A percentile compares a stretch with the other conserved stretches of the same genome.
These are phyloP conservation scores for Capronia epimyces DNA, from an alignment of 2,329 filamentous ascomycete genomes.

Conservation along the genomic window DNA sequence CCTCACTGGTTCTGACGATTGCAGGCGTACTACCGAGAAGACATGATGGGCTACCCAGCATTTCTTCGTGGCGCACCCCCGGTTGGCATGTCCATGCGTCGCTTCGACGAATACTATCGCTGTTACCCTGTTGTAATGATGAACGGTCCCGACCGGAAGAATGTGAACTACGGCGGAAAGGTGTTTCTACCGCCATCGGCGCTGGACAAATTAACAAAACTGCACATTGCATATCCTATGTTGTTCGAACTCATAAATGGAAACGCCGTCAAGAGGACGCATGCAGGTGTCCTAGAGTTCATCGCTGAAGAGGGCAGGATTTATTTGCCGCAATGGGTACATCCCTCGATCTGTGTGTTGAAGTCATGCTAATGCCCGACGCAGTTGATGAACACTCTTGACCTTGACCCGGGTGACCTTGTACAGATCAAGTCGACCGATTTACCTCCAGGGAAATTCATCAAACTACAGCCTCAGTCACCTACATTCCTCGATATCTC, in stretches of 20 bases:
- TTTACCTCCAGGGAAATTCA: slow-evolving; percentile 79
- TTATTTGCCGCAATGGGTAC: slow-evolving; percentile 90
- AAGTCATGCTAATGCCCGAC: slow-evolving; percentile 6
- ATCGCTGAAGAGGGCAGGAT: slow-evolving; percentile 95
- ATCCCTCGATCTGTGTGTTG: slow-evolving; percentile 29
- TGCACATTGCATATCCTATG: slow-evolving; percentile 96
- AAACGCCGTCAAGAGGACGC: slow-evolving; percentile 70
- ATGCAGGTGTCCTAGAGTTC: slow-evolving; percentile 94
- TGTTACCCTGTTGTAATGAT: slow-evolving; percentile 96
- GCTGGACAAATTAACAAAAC: slow-evolving; percentile 88
- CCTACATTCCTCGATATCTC: slow-evolving; percentile 92
- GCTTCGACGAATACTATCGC: slow-evolving; percentile 97
- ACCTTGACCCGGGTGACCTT: slow-evolving; percentile 85
- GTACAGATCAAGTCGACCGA: slow-evolving; percentile 94
- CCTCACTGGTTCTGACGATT: neutral
- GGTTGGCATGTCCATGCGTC: slow-evolving; percentile 52
- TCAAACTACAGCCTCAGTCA: slow-evolving; percentile 94
- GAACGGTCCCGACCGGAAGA: slow-evolving; percentile 77
- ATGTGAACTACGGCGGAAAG: slow-evolving; percentile 94
- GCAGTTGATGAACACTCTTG: slow-evolving; percentile 88
- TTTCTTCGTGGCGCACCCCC: slow-evolving; percentile 44
- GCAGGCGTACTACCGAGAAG: slow-evolving; percentile 35
- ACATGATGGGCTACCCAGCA: slow-evolving; percentile 47
- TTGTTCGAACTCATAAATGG: slow-evolving; percentile 95
- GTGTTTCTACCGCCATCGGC: slow-evolving; percentile 95